Evolutionary conservation across 352 stramenopile genomes (phyloP).

Genomic region (Achlya hypogyna): DNA sequence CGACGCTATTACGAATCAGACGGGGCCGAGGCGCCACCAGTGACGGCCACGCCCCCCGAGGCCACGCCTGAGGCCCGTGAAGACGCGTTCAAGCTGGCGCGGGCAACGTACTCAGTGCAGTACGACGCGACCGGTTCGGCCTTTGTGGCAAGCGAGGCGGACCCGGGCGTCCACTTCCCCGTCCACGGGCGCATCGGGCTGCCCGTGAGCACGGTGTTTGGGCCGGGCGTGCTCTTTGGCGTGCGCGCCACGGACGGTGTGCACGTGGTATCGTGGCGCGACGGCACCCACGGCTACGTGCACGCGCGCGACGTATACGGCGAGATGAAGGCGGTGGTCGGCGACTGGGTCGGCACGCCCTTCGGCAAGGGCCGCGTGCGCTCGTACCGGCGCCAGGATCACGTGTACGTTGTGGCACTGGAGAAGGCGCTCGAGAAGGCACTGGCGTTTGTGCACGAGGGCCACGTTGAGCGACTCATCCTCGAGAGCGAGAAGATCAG

Average conservation of each 20-base stretch:
- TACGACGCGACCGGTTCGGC: not conserved
- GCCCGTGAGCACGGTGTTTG: slow-evolving; percentile 57
- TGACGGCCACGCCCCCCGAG: not conserved
- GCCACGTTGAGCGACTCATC: slow-evolving; percentile 43
- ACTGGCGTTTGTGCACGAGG: slow-evolving; percentile 43
- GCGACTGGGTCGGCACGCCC: slow-evolving; percentile 69
- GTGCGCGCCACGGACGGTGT: slow-evolving; percentile 55
- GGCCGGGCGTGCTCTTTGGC: slow-evolving; percentile 49
- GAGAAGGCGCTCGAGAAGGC: slow-evolving; percentile 53
- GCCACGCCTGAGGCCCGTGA: not conserved
- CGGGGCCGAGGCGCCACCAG: not conserved
- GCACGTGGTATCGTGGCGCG: slow-evolving; percentile 56
- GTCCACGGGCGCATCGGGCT: slow-evolving; percentile 48
- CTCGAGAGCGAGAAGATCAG: slow-evolving; percentile 35
- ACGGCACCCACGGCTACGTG: slow-evolving; percentile 55
- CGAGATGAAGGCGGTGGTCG: slow-evolving; percentile 54
- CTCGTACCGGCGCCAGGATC: slow-evolving; percentile 44
- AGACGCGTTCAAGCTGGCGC: not conserved
- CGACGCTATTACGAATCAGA: not conserved
- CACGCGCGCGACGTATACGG: slow-evolving; percentile 43
- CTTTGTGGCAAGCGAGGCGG: slow-evolving; percentile 21
- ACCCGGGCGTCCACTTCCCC: slow-evolving; percentile 41
- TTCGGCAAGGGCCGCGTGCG: slow-evolving; percentile 68
- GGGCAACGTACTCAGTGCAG: not conserved
- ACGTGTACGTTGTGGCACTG: slow-evolving; percentile 59